A percentile compares a stretch with the other conserved stretches of the same genome.
Conservation (phyloP, 805 yeast species). For the Candida tammaniensis region DNA sequence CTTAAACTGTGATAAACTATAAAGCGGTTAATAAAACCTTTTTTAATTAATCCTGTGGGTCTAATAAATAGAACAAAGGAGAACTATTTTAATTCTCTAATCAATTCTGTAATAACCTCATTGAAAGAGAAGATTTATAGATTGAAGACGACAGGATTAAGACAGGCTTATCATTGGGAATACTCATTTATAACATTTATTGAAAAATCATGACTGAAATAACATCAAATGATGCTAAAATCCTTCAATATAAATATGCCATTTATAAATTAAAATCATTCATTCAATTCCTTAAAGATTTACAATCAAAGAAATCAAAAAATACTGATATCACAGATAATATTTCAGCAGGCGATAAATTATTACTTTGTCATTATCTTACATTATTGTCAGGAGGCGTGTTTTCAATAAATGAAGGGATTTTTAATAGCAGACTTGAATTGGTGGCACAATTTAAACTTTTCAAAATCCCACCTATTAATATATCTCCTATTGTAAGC, state of each 20-base stretch:
- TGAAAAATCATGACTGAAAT: no score
- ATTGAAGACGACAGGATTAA: no score
- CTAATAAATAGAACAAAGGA: no score
- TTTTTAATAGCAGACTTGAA: constrained; percentile 26
- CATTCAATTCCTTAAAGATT: constrained; percentile 25
- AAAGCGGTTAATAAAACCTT: no score
- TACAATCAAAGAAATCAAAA: not conserved
- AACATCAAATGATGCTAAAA: constrained; percentile 51
- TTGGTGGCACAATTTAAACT: constrained; percentile 27
- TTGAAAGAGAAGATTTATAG: no score
- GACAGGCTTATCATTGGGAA: no score
- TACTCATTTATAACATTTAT: no score
- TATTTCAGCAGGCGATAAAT: constrained; percentile 13
- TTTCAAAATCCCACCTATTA: constrained; percentile 22
- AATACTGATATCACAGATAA: no score
- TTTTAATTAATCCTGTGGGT: no score
- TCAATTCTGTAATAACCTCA: no score
- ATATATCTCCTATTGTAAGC: constrained; percentile 26
- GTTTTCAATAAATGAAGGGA: constrained; percentile 36
- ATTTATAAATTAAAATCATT: constrained; percentile 44
- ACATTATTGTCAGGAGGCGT: constrained; percentile 27
- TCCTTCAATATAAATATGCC: constrained; percentile 58
- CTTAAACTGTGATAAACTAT: no score
- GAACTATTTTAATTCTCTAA: no score
- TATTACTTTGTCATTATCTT: constrained; percentile 27